Conservation (phyloP, 352 stramenopile species). For the Pythium volutum region DNA sequence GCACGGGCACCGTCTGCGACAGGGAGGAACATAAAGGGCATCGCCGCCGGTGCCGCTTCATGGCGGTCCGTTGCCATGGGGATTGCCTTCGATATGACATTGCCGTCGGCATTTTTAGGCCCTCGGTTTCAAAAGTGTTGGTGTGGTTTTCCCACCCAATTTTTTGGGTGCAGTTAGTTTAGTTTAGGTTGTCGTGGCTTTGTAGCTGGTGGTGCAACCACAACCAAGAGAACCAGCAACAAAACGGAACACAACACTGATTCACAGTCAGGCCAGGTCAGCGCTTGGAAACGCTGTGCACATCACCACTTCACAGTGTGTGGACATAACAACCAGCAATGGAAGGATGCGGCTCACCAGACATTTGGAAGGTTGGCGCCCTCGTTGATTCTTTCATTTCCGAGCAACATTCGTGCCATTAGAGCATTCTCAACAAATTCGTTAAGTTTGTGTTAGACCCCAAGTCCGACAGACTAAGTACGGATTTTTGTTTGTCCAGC, state of each 20-base stretch:
- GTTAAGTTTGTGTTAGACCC: constrained; percentile 14
- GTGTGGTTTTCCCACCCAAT: neutral
- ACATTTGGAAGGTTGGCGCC: neutral
- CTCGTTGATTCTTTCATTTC: too few relatives aligned
- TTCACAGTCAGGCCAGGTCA: neutral
- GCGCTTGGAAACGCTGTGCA: neutral
- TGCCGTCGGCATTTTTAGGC: neutral
- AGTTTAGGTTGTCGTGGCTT: neutral
- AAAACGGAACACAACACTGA: constrained; percentile 25
- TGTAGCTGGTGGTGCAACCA: neutral
- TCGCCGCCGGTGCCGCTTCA: neutral
- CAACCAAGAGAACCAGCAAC: constrained; percentile 13
- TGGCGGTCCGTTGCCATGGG: neutral
- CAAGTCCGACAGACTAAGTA: constrained; percentile 11
- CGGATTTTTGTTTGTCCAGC: neutral
- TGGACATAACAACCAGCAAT: neutral
- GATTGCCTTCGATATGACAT: neutral
- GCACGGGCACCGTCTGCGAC: neutral
- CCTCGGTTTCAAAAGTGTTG: neutral
- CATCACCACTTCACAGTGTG: neutral
- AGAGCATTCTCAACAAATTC: neutral
- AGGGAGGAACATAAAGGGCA: constrained; percentile 4
- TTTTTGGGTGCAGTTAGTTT: neutral
- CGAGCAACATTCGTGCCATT: neutral
- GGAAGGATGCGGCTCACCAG: neutral